These are phyloP conservation scores for Gomphus sp. DNA, from an alignment of 1,284 basidiomycete species.

Conservation along the genomic window DNA sequence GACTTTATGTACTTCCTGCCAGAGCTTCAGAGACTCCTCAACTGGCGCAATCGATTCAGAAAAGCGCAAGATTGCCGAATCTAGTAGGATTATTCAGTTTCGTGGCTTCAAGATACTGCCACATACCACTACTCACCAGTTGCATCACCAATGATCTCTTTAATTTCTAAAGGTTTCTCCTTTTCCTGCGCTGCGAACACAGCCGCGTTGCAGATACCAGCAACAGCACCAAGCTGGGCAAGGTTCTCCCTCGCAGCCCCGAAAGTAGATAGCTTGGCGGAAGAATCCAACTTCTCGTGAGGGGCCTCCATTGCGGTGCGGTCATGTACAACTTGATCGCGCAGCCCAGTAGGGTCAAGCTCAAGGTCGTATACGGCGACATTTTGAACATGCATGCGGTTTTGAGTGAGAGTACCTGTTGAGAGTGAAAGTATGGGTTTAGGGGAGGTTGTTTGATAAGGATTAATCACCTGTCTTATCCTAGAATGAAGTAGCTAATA, in stretches of 20 bases:
- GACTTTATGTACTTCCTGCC: conserved; percentile 27
- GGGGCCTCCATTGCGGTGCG: conserved; percentile 33
- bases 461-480: conserved; percentile 26
- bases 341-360: conserved; percentile 18
- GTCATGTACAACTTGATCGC: conserved; percentile 27
- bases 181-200: conserved; percentile 29
- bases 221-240: conserved; percentile 29
- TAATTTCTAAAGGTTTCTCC: conserved; percentile 23
- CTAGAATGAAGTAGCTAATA: conserved; percentile 8
- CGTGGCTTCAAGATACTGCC: background rate
- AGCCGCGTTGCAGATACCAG: conserved; percentile 52
- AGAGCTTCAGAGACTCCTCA: conserved; percentile 19
- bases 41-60: conserved; percentile 29
- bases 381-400: conserved; percentile 33
- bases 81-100: conserved; percentile 17
- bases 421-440: background rate
- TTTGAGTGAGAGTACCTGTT: conserved; percentile 43
- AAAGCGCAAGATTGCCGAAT: conserved; percentile 49
- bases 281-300: conserved; percentile 8
- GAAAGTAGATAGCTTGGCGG: background rate
- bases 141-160: conserved; percentile 49
- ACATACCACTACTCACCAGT: conserved; percentile 32
- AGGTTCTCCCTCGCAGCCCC: conserved; percentile 14
- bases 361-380: conserved; percentile 30
- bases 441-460: background rate